A percentile compares a stretch with the other conserved stretches of the same genome.
phyloP scores from a whole-genome alignment of 192 early-diverging fungal species.

The Phycomyces blakesleeanus region DNA sequence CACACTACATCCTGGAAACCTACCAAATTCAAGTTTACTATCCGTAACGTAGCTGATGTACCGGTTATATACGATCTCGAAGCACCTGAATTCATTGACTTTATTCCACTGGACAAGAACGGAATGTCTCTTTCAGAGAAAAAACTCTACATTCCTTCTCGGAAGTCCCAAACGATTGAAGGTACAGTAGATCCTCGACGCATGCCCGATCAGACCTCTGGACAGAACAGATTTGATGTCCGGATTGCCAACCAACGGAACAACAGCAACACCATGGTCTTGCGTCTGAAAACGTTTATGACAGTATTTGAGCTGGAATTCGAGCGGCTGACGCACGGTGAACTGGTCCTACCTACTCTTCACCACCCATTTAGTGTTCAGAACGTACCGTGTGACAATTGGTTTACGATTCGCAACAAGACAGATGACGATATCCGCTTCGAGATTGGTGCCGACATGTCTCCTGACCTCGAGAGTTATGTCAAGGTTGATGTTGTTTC shows the following conservation, averaged over 20 bases:
- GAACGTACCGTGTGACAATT: conserved; percentile 69
- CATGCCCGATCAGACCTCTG: conserved; percentile 48
- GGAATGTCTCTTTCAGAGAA: conserved; percentile 8
- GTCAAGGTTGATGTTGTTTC: conserved; percentile 72
- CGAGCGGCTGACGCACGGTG: conserved; percentile 64
- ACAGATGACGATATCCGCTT: conserved; percentile 76
- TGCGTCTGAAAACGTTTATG: conserved; percentile 52
- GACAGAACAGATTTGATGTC: conserved; percentile 48
- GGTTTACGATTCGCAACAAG: conserved; percentile 78
- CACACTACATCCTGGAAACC: conserved; percentile 69
- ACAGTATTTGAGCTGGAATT: conserved; percentile 73
- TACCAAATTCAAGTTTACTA: conserved; percentile 52
- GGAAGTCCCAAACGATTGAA: conserved; percentile 49
- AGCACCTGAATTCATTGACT: conserved; percentile 35
- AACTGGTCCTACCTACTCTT: conserved; percentile 68
- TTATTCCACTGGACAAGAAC: conserved; percentile 25
- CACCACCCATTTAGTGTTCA: conserved; percentile 56
- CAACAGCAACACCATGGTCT: conserved; percentile 49
- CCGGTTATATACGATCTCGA: conserved; percentile 56
- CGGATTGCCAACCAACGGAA: conserved; percentile 64
- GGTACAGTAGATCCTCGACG: conserved; percentile 60
- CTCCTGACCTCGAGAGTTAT: conserved; percentile 56
- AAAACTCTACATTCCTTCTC: conserved; percentile 30
- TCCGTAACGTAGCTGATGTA: conserved; percentile 64
- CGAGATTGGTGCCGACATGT: conserved; percentile 64